phyloP scores from a whole-genome alignment of 2,329 filamentous ascomycete genomes.

The Hymenoscyphus repandus region DNA sequence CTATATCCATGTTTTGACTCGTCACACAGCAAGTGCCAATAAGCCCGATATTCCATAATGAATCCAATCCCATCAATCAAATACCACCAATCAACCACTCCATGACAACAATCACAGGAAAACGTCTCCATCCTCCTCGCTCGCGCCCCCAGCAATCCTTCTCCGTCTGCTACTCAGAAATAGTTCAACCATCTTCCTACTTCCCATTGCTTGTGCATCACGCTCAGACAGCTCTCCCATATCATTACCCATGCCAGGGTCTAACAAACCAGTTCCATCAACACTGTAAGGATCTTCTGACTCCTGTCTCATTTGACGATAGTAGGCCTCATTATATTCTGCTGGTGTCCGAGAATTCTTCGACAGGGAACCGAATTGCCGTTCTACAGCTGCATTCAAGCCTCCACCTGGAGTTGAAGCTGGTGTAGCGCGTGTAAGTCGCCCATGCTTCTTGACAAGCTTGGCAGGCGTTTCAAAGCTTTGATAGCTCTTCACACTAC shows the following conservation, averaged over 20 bases:
- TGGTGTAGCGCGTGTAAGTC: conserved; percentile 4
- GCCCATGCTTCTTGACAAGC: conserved; percentile 19
- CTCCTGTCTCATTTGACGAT: neutral
- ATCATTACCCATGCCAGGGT: conserved; percentile 18
- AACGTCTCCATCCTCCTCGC: conserved; percentile 29
- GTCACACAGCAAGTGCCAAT: conserved; percentile 8
- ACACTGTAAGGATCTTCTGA: conserved; percentile 20
- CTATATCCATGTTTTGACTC: neutral
- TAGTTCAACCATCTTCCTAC: conserved; percentile 48
- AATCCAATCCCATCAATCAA: too few species aligned
- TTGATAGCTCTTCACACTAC: conserved; percentile 20
- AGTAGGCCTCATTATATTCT: neutral
- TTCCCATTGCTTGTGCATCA: conserved; percentile 37
- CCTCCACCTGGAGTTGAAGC: conserved; percentile 23
- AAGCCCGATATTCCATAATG: too few species aligned
- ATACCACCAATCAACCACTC: too few species aligned
- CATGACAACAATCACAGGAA: too few species aligned
- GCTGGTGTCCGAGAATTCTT: conserved; percentile 6
- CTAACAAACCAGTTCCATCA: conserved; percentile 16
- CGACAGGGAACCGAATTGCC: conserved; percentile 28
- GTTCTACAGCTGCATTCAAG: conserved; percentile 24
- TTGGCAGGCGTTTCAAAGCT: conserved; percentile 26
- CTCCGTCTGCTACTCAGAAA: conserved; percentile 47
- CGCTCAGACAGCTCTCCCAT: conserved; percentile 8
- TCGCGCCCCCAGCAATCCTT: conserved; percentile 35